A percentile compares a stretch with the other conserved stretches of the same genome.
phyloP scores from a whole-genome alignment of 2,329 filamentous ascomycete species.

The Fusarium longipes region DNA sequence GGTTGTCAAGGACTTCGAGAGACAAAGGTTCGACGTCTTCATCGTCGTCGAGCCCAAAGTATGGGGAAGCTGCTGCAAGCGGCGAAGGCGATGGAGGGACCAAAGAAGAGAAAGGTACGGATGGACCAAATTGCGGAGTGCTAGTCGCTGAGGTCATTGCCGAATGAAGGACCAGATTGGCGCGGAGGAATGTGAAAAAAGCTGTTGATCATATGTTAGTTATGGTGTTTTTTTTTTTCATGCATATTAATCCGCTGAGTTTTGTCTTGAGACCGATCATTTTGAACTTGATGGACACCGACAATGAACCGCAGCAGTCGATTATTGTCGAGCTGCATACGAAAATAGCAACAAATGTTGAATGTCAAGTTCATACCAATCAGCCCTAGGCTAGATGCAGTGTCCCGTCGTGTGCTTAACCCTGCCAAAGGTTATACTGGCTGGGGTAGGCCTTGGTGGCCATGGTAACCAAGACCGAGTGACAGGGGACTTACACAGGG shows the following conservation, averaged over 20 bases:
- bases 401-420: conserved; percentile 13
- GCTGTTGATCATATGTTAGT: conserved; percentile 61
- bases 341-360: not conserved
- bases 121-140: conserved; percentile 71
- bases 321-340: not conserved
- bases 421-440: conserved; percentile 2
- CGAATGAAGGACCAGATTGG: conserved; percentile 78
- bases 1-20: conserved; percentile 65
- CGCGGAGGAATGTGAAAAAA: conserved; percentile 84
- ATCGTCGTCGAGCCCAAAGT: conserved; percentile 58
- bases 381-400: not conserved
- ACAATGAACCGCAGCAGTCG: not conserved
- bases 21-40: conserved; percentile 69
- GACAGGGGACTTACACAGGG: conserved; percentile 28
- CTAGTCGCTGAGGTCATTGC: conserved; percentile 71
- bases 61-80: conserved; percentile 69
- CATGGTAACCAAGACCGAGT: conserved; percentile 37
- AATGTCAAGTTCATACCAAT: conserved; percentile 2
- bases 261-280: conserved; percentile 1
- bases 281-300: not conserved
- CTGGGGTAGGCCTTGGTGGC: conserved; percentile 34
- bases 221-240: conserved; percentile 15
- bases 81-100: conserved; percentile 64
- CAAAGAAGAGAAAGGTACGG: conserved; percentile 50
- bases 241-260: not conserved